Conservation (phyloP, 176 grass and related monocot species). For the Oryza officinalis region DNA sequence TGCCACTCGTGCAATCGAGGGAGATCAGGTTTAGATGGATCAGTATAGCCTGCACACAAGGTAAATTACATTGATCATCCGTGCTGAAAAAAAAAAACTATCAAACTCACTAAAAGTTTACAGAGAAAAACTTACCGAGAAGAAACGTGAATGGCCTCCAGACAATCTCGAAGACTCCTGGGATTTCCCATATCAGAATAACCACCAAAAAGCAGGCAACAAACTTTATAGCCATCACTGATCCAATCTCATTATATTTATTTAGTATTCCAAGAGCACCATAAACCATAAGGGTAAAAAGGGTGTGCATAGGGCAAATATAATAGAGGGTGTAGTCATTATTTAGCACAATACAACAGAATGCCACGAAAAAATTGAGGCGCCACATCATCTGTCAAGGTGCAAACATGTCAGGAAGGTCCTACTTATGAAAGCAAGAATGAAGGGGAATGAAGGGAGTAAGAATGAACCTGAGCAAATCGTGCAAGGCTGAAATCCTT, state of each 20-base stretch:
- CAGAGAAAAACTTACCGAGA: constrained; percentile 53
- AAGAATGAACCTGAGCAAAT: constrained; percentile 84
- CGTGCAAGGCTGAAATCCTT: constrained; percentile 94
- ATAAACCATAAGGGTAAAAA: constrained; percentile 99
- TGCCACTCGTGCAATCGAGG: constrained; percentile 93
- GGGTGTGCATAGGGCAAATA: constrained; percentile 98
- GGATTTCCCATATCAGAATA: constrained; percentile 92
- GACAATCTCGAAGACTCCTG: constrained; percentile 77
- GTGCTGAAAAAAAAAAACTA: constrained; percentile 15
- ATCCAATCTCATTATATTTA: constrained; percentile 86
- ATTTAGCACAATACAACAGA: constrained; percentile 89
- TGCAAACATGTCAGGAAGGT: constrained; percentile 31
- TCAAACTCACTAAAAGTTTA: constrained; percentile 29
- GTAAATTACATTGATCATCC: constrained; percentile 26
- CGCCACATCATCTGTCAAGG: constrained; percentile 99
- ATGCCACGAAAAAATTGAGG: constrained; percentile 92
- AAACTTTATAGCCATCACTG: constrained; percentile 87
- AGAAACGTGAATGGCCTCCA: constrained; percentile 94
- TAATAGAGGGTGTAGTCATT: constrained; percentile 97
- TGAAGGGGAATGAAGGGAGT: constrained; percentile 13
- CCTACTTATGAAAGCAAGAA: constrained; percentile 30
- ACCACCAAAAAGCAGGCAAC: constrained; percentile 81
- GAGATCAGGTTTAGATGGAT: constrained; percentile 86
- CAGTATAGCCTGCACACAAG: constrained; percentile 63
- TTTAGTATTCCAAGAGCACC: constrained; percentile 91